phyloP scores from a whole-genome alignment of 345 rosid genomes.

The Hibiscus tridactylites region DNA sequence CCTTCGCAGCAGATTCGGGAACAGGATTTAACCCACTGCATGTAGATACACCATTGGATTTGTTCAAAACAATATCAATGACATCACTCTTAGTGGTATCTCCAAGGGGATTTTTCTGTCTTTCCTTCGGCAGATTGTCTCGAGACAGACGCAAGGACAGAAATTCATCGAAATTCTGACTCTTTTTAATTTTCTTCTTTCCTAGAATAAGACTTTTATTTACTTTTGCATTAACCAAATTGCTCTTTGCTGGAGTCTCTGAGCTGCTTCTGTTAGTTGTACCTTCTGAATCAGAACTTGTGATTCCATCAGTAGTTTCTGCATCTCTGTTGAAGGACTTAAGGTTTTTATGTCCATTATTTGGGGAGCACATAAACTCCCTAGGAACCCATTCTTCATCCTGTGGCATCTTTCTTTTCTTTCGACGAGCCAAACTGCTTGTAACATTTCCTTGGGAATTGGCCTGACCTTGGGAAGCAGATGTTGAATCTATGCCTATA shows the following conservation, averaged over 20 bases:
- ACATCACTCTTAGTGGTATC: constrained; percentile 13
- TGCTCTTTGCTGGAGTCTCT: constrained; percentile 26
- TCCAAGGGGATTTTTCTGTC: constrained; percentile 17
- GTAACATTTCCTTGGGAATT: constrained; percentile 10
- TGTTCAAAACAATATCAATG: constrained; percentile 20
- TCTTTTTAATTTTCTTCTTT: constrained; percentile 47
- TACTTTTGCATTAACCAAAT: constrained; percentile 26
- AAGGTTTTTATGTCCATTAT: constrained; percentile 24
- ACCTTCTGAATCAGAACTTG: constrained; percentile 33
- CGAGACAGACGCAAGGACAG: constrained; percentile 22
- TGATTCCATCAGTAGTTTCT: constrained; percentile 21
- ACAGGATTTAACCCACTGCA: constrained; percentile 30
- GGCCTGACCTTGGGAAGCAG: constrained; percentile 17
- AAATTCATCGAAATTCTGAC: constrained; percentile 27
- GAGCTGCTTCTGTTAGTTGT: constrained; percentile 21
- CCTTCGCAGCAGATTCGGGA: constrained; percentile 30
- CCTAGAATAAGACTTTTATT: constrained; percentile 30
- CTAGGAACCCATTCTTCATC: constrained; percentile 33
- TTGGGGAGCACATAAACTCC: constrained; percentile 29
- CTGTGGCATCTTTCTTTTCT: constrained; percentile 48
- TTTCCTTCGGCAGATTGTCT: constrained; percentile 30
- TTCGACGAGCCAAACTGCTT: constrained; percentile 26
- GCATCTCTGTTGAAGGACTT: constrained; percentile 17
- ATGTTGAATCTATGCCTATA: constrained; percentile 13
- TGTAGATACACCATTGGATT: constrained; percentile 18